phyloP scores from a whole-genome alignment of 2,329 filamentous ascomycete species.

The Fusarium transvaalense region DNA sequence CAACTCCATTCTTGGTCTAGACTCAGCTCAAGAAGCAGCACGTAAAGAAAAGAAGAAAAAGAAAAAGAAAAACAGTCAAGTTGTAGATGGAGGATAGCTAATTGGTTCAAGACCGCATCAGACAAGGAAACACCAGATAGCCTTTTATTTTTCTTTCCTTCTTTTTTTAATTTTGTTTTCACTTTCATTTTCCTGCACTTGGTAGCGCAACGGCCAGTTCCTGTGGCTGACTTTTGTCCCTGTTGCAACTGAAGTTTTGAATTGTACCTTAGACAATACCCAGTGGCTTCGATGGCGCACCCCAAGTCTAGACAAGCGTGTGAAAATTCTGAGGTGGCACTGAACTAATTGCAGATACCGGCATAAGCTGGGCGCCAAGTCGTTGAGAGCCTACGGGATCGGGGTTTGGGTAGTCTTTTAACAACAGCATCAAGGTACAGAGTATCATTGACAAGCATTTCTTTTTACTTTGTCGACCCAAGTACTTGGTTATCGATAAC shows the following conservation, averaged over 20 bases:
- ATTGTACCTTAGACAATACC: neutral
- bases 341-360: neutral
- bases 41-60: neutral
- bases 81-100: neutral
- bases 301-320: neutral
- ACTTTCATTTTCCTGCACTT: neutral
- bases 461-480: neutral
- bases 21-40: constrained; percentile 3
- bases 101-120: constrained; percentile 8
- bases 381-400: constrained; percentile 6
- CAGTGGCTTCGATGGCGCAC: constrained; percentile 17
- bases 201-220: constrained; percentile 21
- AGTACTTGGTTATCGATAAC: constrained; percentile 4
- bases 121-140: neutral
- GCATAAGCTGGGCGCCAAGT: constrained; percentile 20
- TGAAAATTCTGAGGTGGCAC: neutral
- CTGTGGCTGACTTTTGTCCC: constrained; percentile 27
- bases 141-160: constrained; percentile 1
- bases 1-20: constrained; percentile 26
- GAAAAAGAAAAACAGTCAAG: neutral
- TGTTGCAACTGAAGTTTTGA: constrained; percentile 1
- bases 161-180: no score
- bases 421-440: constrained; percentile 17
- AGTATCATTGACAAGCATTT: neutral
- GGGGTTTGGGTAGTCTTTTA: constrained; percentile 2